Evolutionary conservation across 2,329 filamentous ascomycete species (phyloP).

Genomic region (Hypoxylon sp.): DNA sequence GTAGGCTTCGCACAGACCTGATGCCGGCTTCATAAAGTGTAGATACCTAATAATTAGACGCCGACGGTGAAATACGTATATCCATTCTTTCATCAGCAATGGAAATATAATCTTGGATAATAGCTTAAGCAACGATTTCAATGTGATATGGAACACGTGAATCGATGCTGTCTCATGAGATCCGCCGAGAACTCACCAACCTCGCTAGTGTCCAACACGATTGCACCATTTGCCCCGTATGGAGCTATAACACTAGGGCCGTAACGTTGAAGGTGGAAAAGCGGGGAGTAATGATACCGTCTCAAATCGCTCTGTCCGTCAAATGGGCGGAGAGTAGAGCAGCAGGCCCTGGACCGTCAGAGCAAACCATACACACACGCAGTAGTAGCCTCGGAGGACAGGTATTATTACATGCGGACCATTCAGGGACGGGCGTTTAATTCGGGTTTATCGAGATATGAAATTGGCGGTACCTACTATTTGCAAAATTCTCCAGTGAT

Average conservation of each 20-base stretch:
- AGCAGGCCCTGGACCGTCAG: conserved; percentile 31
- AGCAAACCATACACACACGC: conserved; percentile 26
- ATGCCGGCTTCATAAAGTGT: conserved; percentile 14
- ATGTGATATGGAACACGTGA: conserved; percentile 16
- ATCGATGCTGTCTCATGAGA: conserved; percentile 24
- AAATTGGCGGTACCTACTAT: conserved; percentile 14
- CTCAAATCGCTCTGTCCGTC: conserved; percentile 37
- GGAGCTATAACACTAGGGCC: conserved; percentile 44
- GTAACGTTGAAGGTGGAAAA: conserved; percentile 42
- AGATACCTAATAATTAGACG: not conserved
- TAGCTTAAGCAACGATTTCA: conserved; percentile 7
- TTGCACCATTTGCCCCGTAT: conserved; percentile 45
- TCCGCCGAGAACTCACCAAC: conserved; percentile 29
- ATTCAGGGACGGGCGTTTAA: conserved; percentile 42
- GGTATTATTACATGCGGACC: conserved; percentile 37
- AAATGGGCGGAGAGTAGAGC: conserved; percentile 29
- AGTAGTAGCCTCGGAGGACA: conserved; percentile 38
- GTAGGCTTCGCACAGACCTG: conserved; percentile 36
- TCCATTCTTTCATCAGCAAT: conserved; percentile 10
- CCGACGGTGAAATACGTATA: conserved; percentile 3
- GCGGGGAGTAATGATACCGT: conserved; percentile 42
- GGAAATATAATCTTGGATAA: conserved; percentile 12
- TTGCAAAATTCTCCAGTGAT: conserved; percentile 7
- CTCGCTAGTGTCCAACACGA: conserved; percentile 36
- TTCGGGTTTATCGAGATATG: conserved; percentile 38